phyloP scores from a whole-genome alignment of 805 yeast species.

The Hanseniaspora jakobsenii region DNA sequence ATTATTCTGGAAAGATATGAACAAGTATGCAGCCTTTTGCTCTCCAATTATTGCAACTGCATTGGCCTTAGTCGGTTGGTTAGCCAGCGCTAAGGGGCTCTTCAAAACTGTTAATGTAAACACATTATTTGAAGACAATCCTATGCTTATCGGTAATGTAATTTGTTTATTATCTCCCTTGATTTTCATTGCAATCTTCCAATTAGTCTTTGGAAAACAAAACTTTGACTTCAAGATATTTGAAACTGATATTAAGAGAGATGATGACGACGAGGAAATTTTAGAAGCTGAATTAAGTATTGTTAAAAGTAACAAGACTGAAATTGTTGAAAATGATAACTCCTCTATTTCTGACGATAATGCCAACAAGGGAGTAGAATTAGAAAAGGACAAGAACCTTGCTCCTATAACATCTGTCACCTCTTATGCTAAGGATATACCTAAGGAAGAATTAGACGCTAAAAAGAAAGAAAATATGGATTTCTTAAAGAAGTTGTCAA shows the following conservation, averaged over 20 bases:
- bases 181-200: constrained; percentile 52
- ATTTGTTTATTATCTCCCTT: constrained; percentile 68
- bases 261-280: constrained; percentile 61
- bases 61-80: constrained; percentile 62
- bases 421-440: constrained; percentile 25
- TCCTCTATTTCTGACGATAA: constrained; percentile 16
- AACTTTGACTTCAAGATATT: constrained; percentile 61
- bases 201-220: constrained; percentile 53
- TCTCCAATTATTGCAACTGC: constrained; percentile 73
- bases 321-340: constrained; percentile 12
- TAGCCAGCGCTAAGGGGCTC: constrained; percentile 31
- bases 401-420: constrained; percentile 27
- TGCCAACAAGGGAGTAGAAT: constrained; percentile 18
- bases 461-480: constrained; percentile 39
- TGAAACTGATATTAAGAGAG: constrained; percentile 44
- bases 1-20: constrained; percentile 52
- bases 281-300: constrained; percentile 31
- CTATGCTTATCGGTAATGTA: constrained; percentile 83
- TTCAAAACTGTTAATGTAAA: constrained; percentile 36
- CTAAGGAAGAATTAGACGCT: constrained; percentile 18
- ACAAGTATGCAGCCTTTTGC: constrained; percentile 51
- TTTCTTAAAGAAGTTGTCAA: constrained; percentile 44
- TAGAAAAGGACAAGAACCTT: constrained; percentile 21
- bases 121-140: constrained; percentile 66
- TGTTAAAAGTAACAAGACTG: constrained; percentile 8